Evolutionary conservation across 1,284 basidiomycete genomes (phyloP), one percentile per base, ranked within the genome.

Genomic region (Cutaneotrichosporon sp.): DNA sequence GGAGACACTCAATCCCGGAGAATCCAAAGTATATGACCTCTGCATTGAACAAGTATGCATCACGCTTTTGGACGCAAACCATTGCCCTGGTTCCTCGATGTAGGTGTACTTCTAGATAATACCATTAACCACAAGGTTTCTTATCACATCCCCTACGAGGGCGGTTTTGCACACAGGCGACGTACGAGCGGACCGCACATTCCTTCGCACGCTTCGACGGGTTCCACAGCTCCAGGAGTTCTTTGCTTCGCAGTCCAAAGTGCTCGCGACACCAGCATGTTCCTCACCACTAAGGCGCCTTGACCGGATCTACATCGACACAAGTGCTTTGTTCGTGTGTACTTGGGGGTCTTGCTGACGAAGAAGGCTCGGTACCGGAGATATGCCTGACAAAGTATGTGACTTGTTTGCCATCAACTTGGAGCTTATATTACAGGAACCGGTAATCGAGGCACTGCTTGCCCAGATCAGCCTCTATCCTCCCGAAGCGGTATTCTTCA

Each of bases 71-170:
- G 87, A 93, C 61, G 91, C 93, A 2, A 97, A 97, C 66, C 93
- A 97, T 68, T 96, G 91, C 70, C 90, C 90, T 10, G 93, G 93
- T 0, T 85, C 89, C 0, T 83, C 89, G 26, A 96, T 97, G 92
- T 92, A 64, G 42, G 83, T 20, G 16, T 19, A 6, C 34, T 14
- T 11, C 16, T n/a, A 34, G 26, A 29, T 2, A 9, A 8, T 54
- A 17, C 33, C 10, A 47, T 55, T 31, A 46, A 27, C n/a, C 12
- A 11, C 6, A 33, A 94, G 90, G 89, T 93, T 88, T 70, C 80
- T 96, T 16, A 82, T 96, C 49, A 87, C 90, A 66, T 88, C 90
- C 6, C 44, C 74, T 2, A 70, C 80, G 42, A 84, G 84, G 6
- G 79, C 88, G 0, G 78, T 96, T 17, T 80, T 97, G 4, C 90